Conservation (phyloP, 225 moss, liverwort and hornwort species). For the Asterella californica region DNA sequence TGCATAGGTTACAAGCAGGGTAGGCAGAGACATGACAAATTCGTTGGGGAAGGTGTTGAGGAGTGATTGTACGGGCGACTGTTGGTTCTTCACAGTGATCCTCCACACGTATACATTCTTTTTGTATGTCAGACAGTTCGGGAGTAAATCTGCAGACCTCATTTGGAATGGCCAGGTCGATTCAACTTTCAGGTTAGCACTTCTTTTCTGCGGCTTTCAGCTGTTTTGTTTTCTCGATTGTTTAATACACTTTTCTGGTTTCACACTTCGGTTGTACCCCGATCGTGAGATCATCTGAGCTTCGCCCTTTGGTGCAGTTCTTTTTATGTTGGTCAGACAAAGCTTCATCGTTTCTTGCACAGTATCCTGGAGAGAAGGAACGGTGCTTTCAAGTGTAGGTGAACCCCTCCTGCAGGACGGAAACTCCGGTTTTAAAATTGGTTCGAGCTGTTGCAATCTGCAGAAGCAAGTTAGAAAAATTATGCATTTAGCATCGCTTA, state of each 20-base stretch:
- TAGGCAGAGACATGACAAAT: slow-evolving; percentile 17
- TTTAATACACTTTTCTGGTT: background rate
- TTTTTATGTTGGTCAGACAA: background rate
- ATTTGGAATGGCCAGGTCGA: slow-evolving; percentile 38
- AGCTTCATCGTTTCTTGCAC: background rate
- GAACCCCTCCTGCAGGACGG: background rate
- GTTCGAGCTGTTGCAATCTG: background rate
- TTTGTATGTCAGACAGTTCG: slow-evolving; percentile 14
- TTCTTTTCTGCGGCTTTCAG: too few relatives aligned
- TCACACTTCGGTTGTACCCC: background rate
- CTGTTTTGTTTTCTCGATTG: background rate
- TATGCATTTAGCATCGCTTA: too few relatives aligned
- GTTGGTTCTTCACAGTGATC: background rate
- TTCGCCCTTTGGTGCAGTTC: background rate
- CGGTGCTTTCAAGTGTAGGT: background rate
- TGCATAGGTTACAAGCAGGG: slow-evolving; percentile 9
- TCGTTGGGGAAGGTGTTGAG: slow-evolving; percentile 1
- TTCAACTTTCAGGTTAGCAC: slow-evolving; percentile 36
- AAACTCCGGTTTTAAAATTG: background rate
- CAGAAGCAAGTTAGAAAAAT: too few relatives aligned
- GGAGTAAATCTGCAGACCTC: slow-evolving; percentile 16
- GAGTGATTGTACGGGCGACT: background rate
- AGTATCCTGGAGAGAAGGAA: background rate
- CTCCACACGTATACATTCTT: slow-evolving; percentile 3
- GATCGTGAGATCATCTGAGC: too few relatives aligned